These are phyloP conservation scores for Ulmus americana DNA, from an alignment of 331 rosid genomes.

Conservation along the genomic window DNA sequence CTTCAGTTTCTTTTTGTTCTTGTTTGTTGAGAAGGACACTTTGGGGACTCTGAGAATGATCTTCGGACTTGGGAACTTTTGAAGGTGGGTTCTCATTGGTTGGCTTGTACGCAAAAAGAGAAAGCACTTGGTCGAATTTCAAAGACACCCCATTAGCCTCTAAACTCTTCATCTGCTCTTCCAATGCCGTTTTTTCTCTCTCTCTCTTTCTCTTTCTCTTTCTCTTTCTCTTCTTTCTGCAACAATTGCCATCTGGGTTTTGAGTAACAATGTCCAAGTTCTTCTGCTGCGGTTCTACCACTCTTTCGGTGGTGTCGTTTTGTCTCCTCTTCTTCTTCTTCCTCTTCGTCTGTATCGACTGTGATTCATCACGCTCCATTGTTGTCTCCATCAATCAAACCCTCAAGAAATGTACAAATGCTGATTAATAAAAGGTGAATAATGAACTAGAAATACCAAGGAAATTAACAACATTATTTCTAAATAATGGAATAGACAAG, in stretches of 20 bases:
- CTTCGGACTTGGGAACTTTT: background rate
- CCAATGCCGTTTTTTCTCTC: background rate
- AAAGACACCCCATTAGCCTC: background rate
- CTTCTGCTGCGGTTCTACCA: too few relatives aligned
- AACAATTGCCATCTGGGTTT: background rate
- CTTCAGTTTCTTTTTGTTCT: background rate
- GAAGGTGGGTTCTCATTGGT: background rate
- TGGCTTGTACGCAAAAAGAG: slow-evolving; percentile 6
- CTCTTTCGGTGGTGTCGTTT: too few relatives aligned
- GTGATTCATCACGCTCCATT: too few relatives aligned
- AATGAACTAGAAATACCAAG: too few relatives aligned
- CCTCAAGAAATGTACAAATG: too few relatives aligned
- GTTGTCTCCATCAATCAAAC: too few relatives aligned
- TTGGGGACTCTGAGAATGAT: background rate
- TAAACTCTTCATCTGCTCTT: background rate
- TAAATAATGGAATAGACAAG: too few relatives aligned
- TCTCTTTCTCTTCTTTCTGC: background rate
- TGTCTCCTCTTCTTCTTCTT: too few relatives aligned
- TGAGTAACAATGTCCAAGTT: background rate
- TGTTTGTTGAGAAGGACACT: background rate
- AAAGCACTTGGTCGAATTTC: slow-evolving; percentile 10
- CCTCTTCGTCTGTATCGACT: too few relatives aligned
- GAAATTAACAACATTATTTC: too few relatives aligned
- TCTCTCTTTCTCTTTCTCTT: background rate
- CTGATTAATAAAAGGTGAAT: too few relatives aligned